A percentile compares a stretch with the other conserved stretches of the same genome.
Conservation (phyloP, 495 filamentous ascomycete genomes). For the Xylaria palmicola region DNA sequence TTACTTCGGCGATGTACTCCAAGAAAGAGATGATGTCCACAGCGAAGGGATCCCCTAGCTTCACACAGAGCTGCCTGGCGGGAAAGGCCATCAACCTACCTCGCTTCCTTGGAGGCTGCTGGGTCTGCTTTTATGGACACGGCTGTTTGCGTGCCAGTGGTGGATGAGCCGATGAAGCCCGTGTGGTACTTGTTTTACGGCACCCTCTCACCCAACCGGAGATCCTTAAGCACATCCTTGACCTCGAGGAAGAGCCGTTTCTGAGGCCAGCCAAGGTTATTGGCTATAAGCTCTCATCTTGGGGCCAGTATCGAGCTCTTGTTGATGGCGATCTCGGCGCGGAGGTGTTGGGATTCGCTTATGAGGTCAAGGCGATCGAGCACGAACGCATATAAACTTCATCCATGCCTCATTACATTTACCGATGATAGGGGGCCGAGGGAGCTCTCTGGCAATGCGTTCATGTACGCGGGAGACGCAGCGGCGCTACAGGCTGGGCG, state of each 20-base stretch:
- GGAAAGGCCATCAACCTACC: background rate
- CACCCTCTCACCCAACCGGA: constrained; percentile 29
- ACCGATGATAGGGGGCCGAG: background rate
- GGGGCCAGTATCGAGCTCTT: constrained; percentile 43
- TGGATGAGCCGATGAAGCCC: constrained; percentile 15
- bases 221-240: constrained; percentile 22
- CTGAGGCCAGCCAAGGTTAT: constrained; percentile 24
- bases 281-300: constrained; percentile 31
- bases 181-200: constrained; percentile 45
- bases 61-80: background rate
- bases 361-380: constrained; percentile 32
- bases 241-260: constrained; percentile 19
- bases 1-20: background rate
- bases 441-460: background rate
- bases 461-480: constrained; percentile 10
- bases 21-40: background rate
- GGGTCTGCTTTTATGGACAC: constrained; percentile 3
- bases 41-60: background rate
- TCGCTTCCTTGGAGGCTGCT: constrained; percentile 7
- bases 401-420: constrained; percentile 34
- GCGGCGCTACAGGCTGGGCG: background rate
- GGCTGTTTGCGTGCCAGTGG: background rate
- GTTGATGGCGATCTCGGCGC: constrained; percentile 29
- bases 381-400: constrained; percentile 40
- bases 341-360: constrained; percentile 36